These are phyloP conservation scores for Gentiana straminea DNA, from an alignment of 257 asterid species.

Conservation along the genomic window DNA sequence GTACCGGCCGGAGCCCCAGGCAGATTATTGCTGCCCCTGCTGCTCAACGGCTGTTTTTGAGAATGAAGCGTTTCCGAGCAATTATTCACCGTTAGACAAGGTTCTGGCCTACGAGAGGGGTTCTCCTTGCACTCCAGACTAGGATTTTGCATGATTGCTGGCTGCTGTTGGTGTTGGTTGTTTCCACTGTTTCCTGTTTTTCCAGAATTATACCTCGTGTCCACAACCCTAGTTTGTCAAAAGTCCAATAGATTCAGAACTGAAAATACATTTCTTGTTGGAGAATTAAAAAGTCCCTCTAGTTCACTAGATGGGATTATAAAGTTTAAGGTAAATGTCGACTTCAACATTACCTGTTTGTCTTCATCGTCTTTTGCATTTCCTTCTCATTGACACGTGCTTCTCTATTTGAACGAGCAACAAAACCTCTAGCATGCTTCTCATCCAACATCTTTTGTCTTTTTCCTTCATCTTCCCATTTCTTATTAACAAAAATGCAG, in stretches of 20 bases:
- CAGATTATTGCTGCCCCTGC: slow-evolving; percentile 15
- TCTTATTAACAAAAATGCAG: slow-evolving; percentile 22
- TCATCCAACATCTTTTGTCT: slow-evolving; percentile 51
- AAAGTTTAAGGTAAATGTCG: too few species aligned
- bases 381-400: slow-evolving; percentile 48
- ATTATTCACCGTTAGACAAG: background rate
- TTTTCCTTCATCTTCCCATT: slow-evolving; percentile 71
- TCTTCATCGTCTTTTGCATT: slow-evolving; percentile 25
- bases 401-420: slow-evolving; percentile 61
- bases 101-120: background rate
- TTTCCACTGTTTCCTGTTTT: slow-evolving; percentile 9
- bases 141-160: slow-evolving; percentile 1
- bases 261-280: background rate
- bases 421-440: slow-evolving; percentile 74
- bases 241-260: slow-evolving; percentile 5
- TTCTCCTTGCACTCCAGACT: slow-evolving; percentile 2
- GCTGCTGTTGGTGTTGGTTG: slow-evolving; percentile 11
- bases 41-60: slow-evolving; percentile 34
- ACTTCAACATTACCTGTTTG: slow-evolving; percentile 30
- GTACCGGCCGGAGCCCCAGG: slow-evolving; percentile 6
- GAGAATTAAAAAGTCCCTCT: background rate
- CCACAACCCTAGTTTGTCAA: slow-evolving; percentile 17
- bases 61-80: slow-evolving; percentile 11
- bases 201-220: slow-evolving; percentile 10
- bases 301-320: too few species aligned